phyloP scores from a whole-genome alignment of 164 flowering plant genomes.

The Malania oleifera region DNA sequence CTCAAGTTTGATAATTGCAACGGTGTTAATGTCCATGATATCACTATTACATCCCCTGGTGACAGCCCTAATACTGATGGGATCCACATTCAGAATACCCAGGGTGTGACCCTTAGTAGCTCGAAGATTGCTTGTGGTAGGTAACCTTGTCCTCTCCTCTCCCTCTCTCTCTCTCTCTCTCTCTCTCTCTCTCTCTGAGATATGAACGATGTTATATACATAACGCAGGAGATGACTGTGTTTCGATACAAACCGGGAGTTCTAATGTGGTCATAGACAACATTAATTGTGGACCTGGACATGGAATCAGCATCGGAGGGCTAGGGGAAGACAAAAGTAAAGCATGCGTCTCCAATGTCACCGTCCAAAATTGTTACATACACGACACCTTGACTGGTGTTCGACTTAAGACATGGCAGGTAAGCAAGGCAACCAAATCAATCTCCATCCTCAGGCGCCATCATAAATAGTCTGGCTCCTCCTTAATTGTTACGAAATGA shows the following conservation, averaged over 20 bases:
- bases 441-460: not conserved
- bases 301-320: constrained; percentile 55
- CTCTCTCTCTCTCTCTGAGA: too few relatives aligned
- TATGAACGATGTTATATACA: too few relatives aligned
- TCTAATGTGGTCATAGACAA: constrained; percentile 27
- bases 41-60: constrained; percentile 31
- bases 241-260: constrained; percentile 48
- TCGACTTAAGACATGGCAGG: constrained; percentile 63
- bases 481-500: not conserved
- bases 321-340: constrained; percentile 39
- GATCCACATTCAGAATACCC: constrained; percentile 42
- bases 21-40: constrained; percentile 22
- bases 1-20: constrained; percentile 39
- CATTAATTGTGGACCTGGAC: constrained; percentile 47
- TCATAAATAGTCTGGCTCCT: not conserved
- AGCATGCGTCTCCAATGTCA: constrained; percentile 49
- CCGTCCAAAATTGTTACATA: constrained; percentile 32
- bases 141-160: too few relatives aligned
- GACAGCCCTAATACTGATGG: constrained; percentile 46
- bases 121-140: constrained; percentile 38
- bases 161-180: too few relatives aligned
- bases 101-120: constrained; percentile 25
- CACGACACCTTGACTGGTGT: constrained; percentile 38
- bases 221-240: constrained; percentile 45
- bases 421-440: not conserved